Conservation (phyloP, 305 asterid genomes). For the Withania somnifera region DNA sequence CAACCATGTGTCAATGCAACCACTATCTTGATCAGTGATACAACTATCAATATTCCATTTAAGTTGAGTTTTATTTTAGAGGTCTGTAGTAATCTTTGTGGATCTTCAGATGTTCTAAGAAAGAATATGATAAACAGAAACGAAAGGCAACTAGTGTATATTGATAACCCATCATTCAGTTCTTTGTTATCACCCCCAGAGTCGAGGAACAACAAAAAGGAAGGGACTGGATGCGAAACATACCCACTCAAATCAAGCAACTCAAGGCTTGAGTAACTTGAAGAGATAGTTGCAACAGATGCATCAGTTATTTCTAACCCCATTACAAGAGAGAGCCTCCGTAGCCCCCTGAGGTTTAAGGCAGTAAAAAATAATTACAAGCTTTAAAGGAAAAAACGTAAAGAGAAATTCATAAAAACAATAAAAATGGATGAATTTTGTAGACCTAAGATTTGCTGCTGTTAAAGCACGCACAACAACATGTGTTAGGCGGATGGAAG, state of each 20-base stretch:
- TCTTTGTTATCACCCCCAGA: background rate
- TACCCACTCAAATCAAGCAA: slow-evolving; percentile 98
- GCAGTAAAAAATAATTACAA: background rate
- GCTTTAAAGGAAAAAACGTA: too few species aligned
- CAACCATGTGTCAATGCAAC: background rate
- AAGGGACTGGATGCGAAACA: slow-evolving; percentile 10
- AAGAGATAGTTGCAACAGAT: slow-evolving; percentile 86
- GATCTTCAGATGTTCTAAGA: background rate
- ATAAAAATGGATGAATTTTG: too few species aligned
- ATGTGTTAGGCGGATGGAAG: slow-evolving; percentile 65
- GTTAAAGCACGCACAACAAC: slow-evolving; percentile 72
- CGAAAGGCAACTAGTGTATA: background rate
- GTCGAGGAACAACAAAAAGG: background rate
- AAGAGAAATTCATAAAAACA: too few species aligned
- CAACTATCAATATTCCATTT: background rate
- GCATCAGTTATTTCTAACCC: slow-evolving; percentile 95
- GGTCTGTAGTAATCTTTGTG: background rate
- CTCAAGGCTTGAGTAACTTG: slow-evolving; percentile 69
- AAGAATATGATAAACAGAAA: background rate
- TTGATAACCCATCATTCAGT: background rate
- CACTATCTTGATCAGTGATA: background rate
- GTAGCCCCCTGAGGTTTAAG: slow-evolving; percentile 43
- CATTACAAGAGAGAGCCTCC: slow-evolving; percentile 90
- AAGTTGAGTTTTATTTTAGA: background rate
- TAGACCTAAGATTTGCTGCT: slow-evolving; percentile 77